A percentile compares a stretch with the other conserved stretches of the same genome.
These are phyloP conservation scores for Lonicera japonica DNA, from an alignment of 129 eudicot species.

Conservation along the genomic window DNA sequence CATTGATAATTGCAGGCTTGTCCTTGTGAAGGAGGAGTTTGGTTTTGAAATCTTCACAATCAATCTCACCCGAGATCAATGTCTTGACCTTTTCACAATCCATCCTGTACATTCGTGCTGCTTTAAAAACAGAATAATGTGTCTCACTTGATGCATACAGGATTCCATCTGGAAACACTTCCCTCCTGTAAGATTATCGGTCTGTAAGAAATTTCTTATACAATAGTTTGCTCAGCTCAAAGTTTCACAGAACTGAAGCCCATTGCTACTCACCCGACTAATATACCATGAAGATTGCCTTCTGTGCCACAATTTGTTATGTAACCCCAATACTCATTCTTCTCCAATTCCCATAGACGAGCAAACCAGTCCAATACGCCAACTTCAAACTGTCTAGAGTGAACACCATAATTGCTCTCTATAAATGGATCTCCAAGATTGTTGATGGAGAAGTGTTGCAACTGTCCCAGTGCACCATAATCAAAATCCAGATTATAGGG, in stretches of 20 bases:
- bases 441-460: conserved; percentile 36
- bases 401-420: conserved; percentile 40
- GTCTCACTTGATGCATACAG: conserved; percentile 56
- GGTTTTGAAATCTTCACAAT: conserved; percentile 47
- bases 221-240: neutral
- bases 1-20: conserved; percentile 63
- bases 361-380: conserved; percentile 43
- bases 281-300: conserved; percentile 37
- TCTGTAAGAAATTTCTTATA: neutral
- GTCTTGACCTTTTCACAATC: conserved; percentile 52
- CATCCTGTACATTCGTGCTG: conserved; percentile 75
- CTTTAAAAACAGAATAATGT: conserved; percentile 63
- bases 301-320: conserved; percentile 38
- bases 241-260: neutral
- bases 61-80: conserved; percentile 54
- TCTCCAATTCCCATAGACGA: conserved; percentile 33
- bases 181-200: conserved; percentile 42
- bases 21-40: conserved; percentile 45
- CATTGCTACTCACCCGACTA: conserved; percentile 28
- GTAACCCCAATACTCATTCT: conserved; percentile 36
- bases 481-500: conserved; percentile 34
- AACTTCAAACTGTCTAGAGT: conserved; percentile 39
- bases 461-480: conserved; percentile 32
- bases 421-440: conserved; percentile 40
- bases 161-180: conserved; percentile 63